Evolutionary conservation across 345 rosid species (phyloP).

Genomic region (Kandelia obovata): DNA sequence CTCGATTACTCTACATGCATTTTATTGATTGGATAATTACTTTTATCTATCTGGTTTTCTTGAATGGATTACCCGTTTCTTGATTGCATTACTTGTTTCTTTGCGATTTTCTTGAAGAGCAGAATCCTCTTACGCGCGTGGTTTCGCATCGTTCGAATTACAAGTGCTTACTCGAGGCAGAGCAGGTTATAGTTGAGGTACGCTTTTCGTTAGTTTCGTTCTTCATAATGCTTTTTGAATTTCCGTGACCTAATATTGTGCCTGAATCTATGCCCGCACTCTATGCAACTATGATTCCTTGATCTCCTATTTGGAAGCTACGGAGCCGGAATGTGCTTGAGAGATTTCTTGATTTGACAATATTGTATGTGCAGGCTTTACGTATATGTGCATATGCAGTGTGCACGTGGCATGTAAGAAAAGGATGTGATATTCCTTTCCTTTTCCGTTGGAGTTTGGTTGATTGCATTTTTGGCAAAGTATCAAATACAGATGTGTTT

Average conservation of each 20-base stretch:
- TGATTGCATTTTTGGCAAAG: too few relatives aligned
- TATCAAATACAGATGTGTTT: too few relatives aligned
- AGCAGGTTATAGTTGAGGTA: slow-evolving; percentile 64
- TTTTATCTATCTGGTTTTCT: slow-evolving; percentile 11
- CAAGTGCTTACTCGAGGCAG: slow-evolving; percentile 72
- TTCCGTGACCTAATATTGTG: not conserved
- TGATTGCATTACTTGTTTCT: not conserved
- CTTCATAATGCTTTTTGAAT: not conserved
- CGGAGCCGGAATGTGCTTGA: too few relatives aligned
- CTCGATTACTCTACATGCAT: slow-evolving; percentile 14
- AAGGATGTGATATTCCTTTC: too few relatives aligned
- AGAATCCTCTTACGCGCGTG: slow-evolving; percentile 48
- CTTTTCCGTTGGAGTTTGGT: too few relatives aligned
- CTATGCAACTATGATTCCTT: too few relatives aligned
- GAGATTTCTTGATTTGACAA: too few relatives aligned
- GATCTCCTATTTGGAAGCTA: too few relatives aligned
- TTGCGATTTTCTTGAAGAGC: slow-evolving; percentile 16
- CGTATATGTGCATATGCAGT: too few relatives aligned
- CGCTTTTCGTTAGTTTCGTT: not conserved
- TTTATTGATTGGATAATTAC: not conserved
- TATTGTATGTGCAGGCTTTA: too few relatives aligned
- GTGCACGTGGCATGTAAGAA: too few relatives aligned
- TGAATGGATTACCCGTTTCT: not conserved
- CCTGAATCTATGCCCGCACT: too few relatives aligned
- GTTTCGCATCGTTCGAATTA: slow-evolving; percentile 43